phyloP scores from a whole-genome alignment of 768 basidiomycete species.

The Hypholoma fasciculare region DNA sequence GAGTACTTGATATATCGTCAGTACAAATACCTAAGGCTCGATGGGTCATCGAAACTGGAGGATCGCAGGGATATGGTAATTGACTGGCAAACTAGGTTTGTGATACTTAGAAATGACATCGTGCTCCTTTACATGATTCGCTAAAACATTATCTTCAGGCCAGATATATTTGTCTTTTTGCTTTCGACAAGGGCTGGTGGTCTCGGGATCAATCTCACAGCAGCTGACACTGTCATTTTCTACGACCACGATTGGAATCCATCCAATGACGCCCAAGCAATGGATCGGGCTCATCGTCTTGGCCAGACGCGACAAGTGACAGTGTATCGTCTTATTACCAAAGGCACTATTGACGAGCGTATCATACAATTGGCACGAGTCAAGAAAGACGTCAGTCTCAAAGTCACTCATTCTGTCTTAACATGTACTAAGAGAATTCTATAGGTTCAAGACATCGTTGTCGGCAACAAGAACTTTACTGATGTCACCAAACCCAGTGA shows the following conservation, averaged over 20 bases:
- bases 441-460: conserved; percentile 98
- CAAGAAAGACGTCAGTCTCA: conserved; percentile 83
- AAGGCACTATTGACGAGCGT: conserved; percentile 94
- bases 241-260: conserved; percentile 98
- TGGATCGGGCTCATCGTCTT: conserved; percentile 96
- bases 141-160: conserved; percentile 38
- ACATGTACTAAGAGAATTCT: conserved; percentile 6
- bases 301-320: conserved; percentile 98
- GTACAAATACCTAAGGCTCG: conserved; percentile 91
- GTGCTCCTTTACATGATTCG: not conserved
- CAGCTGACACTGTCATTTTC: conserved; percentile 94
- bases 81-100: conserved; percentile 96
- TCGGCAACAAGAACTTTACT: conserved; percentile 93
- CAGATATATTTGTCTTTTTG: conserved; percentile 87
- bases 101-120: not conserved
- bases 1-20: conserved; percentile 97
- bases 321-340: conserved; percentile 92
- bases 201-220: conserved; percentile 93
- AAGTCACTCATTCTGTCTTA: not conserved
- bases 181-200: conserved; percentile 96
- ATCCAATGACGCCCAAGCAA: conserved; percentile 96
- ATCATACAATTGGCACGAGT: conserved; percentile 95
- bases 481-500: conserved; percentile 95
- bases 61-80: conserved; percentile 99
- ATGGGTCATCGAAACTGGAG: conserved; percentile 92